These are phyloP conservation scores for Cicer cuneatum DNA, from an alignment of 306 rosid genomes.

Conservation along the genomic window DNA sequence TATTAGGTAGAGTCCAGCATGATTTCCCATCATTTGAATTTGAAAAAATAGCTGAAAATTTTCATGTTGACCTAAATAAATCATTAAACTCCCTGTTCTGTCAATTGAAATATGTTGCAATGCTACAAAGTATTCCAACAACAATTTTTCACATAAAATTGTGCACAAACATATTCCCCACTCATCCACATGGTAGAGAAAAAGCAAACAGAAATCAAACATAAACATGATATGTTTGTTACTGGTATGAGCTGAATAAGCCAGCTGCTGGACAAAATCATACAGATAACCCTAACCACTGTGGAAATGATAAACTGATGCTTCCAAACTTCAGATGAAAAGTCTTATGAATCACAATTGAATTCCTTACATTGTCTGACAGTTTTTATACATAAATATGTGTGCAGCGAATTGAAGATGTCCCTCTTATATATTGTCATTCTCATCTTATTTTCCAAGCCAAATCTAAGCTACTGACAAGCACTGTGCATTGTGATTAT, in stretches of 20 bases:
- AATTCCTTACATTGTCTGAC: constrained; percentile 1
- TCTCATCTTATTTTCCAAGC: constrained; percentile 12
- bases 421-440: constrained; percentile 1
- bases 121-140: neutral
- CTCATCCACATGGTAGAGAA: constrained; percentile 6
- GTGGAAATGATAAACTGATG: constrained; percentile 11
- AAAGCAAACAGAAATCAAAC: constrained; percentile 22
- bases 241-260: constrained; percentile 24
- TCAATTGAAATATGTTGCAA: neutral
- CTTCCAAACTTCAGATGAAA: constrained; percentile 22
- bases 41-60: neutral
- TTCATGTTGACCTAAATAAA: constrained; percentile 2
- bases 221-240: neutral
- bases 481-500: constrained; percentile 28
- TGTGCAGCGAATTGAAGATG: constrained; percentile 28
- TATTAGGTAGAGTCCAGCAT: constrained; percentile 2
- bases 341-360: neutral
- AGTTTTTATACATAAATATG: constrained; percentile 11
- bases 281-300: constrained; percentile 4
- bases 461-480: constrained; percentile 19
- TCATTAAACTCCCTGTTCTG: constrained; percentile 16
- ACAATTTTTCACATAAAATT: constrained; percentile 1
- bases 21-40: constrained; percentile 19
- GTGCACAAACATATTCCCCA: constrained; percentile 1
- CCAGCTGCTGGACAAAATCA: constrained; percentile 29